Evolutionary conservation across 306 rosid genomes (phyloP).

Genomic region (Vigna unguiculata): DNA sequence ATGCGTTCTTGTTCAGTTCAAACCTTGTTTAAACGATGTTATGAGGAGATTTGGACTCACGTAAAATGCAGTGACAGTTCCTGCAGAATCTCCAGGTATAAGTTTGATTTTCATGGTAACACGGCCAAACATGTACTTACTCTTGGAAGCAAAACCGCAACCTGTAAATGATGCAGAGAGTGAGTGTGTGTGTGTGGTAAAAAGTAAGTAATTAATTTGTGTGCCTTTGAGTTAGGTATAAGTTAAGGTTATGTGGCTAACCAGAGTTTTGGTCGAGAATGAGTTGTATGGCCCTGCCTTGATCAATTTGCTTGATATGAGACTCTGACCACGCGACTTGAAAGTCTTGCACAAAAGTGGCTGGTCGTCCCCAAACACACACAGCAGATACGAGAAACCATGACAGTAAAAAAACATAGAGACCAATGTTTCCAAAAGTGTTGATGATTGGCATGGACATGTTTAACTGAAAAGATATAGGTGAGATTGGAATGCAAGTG

Average conservation of each 20-base stretch:
- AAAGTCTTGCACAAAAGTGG: constrained; percentile 27
- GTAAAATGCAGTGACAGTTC: constrained; percentile 95
- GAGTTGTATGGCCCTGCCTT: constrained; percentile 20
- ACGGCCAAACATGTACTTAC: constrained; percentile 79
- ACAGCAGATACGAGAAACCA: background rate
- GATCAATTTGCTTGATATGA: constrained; percentile 30
- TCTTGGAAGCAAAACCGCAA: constrained; percentile 85
- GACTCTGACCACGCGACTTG: background rate
- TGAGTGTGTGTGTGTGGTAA: background rate
- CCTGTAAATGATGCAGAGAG: constrained; percentile 53
- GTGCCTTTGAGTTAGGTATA: background rate
- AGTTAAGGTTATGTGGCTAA: background rate
- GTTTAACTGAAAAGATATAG: background rate
- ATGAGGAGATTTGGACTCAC: constrained; percentile 41
- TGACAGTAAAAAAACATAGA: background rate
- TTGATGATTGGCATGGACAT: background rate
- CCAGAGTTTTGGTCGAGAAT: constrained; percentile 30
- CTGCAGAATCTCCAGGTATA: constrained; percentile 90
- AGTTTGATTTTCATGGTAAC: constrained; percentile 98
- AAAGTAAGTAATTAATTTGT: background rate
- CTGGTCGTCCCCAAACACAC: constrained; percentile 22
- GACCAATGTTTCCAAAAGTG: background rate
- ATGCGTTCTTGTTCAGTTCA: background rate
- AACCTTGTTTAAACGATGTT: background rate
- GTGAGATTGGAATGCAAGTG: background rate